Conservation (phyloP, 2,329 filamentous ascomycete species). For the Dactylellina sp. region DNA sequence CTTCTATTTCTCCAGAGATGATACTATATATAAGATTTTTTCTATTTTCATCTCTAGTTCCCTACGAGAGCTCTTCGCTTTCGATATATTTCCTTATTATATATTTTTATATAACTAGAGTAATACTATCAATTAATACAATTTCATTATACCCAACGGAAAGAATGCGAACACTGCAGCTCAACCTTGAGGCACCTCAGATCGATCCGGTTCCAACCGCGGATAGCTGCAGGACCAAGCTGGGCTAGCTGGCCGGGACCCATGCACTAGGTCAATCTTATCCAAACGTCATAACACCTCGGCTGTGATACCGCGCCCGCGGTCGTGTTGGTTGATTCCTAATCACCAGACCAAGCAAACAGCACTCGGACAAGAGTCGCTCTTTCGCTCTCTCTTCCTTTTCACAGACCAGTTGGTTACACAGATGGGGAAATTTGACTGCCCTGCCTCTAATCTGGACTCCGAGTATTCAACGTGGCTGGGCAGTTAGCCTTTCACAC, state of each 20-base stretch:
- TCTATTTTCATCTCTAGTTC: constrained; percentile 2
- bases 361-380: neutral
- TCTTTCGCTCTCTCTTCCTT: constrained; percentile 1
- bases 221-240: constrained; percentile 37
- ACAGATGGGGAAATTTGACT: too few relatives aligned
- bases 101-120: too few relatives aligned
- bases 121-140: too few relatives aligned
- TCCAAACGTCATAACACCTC: constrained; percentile 31
- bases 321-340: constrained; percentile 25
- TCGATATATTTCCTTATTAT: too few relatives aligned
- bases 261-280: constrained; percentile 33
- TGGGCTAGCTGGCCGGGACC: constrained; percentile 28
- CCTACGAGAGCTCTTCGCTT: neutral
- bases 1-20: constrained; percentile 11
- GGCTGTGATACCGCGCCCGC: constrained; percentile 15
- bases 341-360: constrained; percentile 19
- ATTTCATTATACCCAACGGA: too few relatives aligned
- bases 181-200: neutral
- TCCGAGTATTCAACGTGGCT: constrained; percentile 17
- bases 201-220: constrained; percentile 4
- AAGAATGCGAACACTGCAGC: neutral
- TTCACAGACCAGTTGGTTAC: too few relatives aligned
- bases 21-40: constrained; percentile 17
- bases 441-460: too few relatives aligned
- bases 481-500: constrained; percentile 22